Percentiles rank a stretch among this genome's conserved stretches.
These are phyloP conservation scores for Phycomyces nitens DNA, from an alignment of 192 early-diverging fungal genomes.

Conservation along the genomic window DNA sequence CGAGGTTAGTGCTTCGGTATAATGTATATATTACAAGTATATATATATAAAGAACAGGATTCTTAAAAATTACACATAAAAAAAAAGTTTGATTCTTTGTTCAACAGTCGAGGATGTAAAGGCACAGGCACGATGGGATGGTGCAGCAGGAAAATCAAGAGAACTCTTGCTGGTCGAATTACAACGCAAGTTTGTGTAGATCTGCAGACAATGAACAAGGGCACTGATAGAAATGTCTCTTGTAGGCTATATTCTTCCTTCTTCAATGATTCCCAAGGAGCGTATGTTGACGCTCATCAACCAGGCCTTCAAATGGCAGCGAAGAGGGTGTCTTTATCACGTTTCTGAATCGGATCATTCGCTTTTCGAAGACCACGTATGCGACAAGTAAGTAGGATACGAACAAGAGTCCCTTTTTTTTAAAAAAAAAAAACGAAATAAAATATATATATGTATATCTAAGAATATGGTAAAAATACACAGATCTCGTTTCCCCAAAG, in stretches of 20 bases:
- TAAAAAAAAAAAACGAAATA: neutral
- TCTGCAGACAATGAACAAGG: neutral
- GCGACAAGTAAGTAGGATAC: slow-evolving; percentile 54
- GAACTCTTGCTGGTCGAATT: slow-evolving; percentile 54
- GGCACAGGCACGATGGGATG: slow-evolving; percentile 75
- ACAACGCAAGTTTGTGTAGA: slow-evolving; percentile 52
- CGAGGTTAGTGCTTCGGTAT: slow-evolving; percentile 54
- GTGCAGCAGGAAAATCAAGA: slow-evolving; percentile 67
- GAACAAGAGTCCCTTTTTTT: neutral
- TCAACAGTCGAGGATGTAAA: slow-evolving; percentile 63
- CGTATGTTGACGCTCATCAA: slow-evolving; percentile 81
- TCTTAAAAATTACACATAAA: too few relatives aligned
- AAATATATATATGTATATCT: neutral
- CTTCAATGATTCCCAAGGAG: slow-evolving; percentile 82
- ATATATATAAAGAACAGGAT: too few relatives aligned
- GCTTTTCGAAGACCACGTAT: slow-evolving; percentile 70
- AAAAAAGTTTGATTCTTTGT: slow-evolving; percentile 71
- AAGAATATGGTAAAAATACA: neutral
- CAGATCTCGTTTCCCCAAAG: slow-evolving; percentile 45
- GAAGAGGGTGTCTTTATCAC: slow-evolving; percentile 81
- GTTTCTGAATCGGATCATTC: slow-evolving; percentile 52
- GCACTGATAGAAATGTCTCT: neutral
- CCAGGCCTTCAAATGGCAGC: slow-evolving; percentile 76
- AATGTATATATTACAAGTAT: too few relatives aligned
- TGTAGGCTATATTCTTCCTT: slow-evolving; percentile 68